These are phyloP conservation scores for Cryptosporidium sp. DNA, from an alignment of 169 alveolate species.

Conservation along the genomic window DNA sequence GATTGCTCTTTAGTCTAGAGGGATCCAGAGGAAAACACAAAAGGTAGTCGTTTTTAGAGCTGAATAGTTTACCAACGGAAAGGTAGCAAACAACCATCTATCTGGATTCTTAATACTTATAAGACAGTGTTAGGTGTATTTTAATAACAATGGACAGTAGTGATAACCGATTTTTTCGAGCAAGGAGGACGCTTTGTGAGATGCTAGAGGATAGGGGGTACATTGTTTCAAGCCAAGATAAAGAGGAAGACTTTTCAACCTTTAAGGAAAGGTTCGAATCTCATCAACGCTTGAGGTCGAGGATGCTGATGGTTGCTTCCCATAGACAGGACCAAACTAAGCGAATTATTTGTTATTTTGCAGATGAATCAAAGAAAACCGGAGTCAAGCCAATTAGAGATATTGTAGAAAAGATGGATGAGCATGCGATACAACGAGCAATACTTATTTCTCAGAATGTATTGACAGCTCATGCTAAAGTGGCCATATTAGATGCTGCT, in stretches of 20 bases:
- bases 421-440: conserved; percentile 91
- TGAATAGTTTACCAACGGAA: background rate
- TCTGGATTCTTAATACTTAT: background rate
- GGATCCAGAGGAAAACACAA: background rate
- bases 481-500: conserved; percentile 92
- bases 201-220: conserved; percentile 93
- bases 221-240: conserved; percentile 87
- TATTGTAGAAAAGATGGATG: conserved; percentile 94
- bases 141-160: conserved; percentile 87
- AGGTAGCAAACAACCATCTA: background rate
- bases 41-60: background rate
- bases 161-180: conserved; percentile 87
- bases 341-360: conserved; percentile 89
- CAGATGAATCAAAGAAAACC: conserved; percentile 91
- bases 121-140: background rate
- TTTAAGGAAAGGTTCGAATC: conserved; percentile 86
- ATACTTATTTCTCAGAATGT: conserved; percentile 91
- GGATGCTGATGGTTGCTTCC: conserved; percentile 87
- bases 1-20: background rate
- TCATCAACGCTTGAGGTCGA: conserved; percentile 83
- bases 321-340: conserved; percentile 86
- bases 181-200: conserved; percentile 91
- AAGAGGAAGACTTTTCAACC: conserved; percentile 85
- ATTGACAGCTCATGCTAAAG: conserved; percentile 92
- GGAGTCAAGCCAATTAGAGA: conserved; percentile 95